Conservation (phyloP, 129 eudicot genomes). For the Helichrysum umbraculigerum region DNA sequence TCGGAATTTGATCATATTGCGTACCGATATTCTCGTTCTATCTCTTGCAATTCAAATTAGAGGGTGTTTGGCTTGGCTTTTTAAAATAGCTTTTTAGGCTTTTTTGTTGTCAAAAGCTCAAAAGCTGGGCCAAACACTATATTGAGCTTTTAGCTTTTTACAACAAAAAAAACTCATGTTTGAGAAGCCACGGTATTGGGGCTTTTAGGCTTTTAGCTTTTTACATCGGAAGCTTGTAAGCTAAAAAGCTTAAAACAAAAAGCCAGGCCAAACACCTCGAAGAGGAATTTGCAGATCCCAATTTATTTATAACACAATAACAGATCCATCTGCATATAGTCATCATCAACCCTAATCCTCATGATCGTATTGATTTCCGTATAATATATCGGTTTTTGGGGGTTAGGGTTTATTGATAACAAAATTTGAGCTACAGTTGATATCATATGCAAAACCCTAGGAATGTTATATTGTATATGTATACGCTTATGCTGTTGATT, state of each 20-base stretch:
- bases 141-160: too few species aligned
- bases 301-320: neutral
- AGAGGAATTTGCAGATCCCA: neutral
- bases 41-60: neutral
- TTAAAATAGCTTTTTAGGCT: too few species aligned
- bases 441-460: slow-evolving; percentile 18
- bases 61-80: too few species aligned
- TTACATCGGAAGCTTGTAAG: too few species aligned
- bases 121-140: too few species aligned
- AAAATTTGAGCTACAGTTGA: neutral
- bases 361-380: neutral
- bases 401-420: neutral
- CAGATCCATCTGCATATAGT: neutral
- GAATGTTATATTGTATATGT: neutral
- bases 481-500: neutral
- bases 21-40: neutral
- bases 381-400: neutral
- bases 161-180: too few species aligned
- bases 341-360: neutral
- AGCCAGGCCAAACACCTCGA: too few species aligned
- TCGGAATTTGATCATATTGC: neutral
- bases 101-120: too few species aligned
- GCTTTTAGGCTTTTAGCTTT: too few species aligned
- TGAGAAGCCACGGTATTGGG: too few species aligned
- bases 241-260: too few species aligned